phyloP scores from a whole-genome alignment of 2,329 filamentous ascomycete genomes.

The Fusarium palustre region DNA sequence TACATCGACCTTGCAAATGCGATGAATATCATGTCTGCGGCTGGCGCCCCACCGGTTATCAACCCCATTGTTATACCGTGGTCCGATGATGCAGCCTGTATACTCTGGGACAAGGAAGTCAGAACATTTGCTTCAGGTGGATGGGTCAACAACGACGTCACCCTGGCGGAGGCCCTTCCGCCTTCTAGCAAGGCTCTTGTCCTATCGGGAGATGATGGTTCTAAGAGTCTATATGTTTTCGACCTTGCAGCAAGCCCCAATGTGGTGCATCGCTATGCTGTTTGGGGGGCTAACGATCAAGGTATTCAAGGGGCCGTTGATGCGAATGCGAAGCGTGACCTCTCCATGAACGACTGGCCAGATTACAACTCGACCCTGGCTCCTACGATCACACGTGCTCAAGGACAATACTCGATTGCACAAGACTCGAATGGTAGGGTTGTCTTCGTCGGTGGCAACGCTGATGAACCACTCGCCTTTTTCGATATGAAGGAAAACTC shows the following conservation, averaged over 20 bases:
- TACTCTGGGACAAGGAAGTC: constrained; percentile 76
- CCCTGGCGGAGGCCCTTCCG: constrained; percentile 69
- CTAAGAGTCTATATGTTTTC: constrained; percentile 82
- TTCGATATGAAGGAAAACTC: constrained; percentile 81
- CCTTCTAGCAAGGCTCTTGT: constrained; percentile 70
- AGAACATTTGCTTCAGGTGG: constrained; percentile 73
- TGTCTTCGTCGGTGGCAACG: constrained; percentile 81
- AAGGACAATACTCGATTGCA: constrained; percentile 73
- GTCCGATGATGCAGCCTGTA: constrained; percentile 75
- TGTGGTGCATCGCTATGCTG: constrained; percentile 74
- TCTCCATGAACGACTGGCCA: constrained; percentile 77
- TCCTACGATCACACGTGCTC: constrained; percentile 70
- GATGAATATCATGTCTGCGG: constrained; percentile 69
- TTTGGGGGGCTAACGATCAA: constrained; percentile 71
- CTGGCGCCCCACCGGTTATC: constrained; percentile 68
- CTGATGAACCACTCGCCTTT: constrained; percentile 75
- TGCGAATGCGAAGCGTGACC: constrained; percentile 52
- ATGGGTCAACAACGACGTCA: constrained; percentile 73
- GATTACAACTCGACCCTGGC: constrained; percentile 81
- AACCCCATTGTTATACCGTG: constrained; percentile 80
- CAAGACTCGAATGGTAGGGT: constrained; percentile 74
- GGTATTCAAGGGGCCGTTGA: constrained; percentile 61
- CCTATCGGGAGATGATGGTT: constrained; percentile 78
- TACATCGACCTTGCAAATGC: constrained; percentile 75
- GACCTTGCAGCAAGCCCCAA: constrained; percentile 82